Evolutionary conservation across 2,329 filamentous ascomycete genomes (phyloP), one percentile per base, ranked within the genome.

Genomic region (Amesomyces nigricolor): DNA sequence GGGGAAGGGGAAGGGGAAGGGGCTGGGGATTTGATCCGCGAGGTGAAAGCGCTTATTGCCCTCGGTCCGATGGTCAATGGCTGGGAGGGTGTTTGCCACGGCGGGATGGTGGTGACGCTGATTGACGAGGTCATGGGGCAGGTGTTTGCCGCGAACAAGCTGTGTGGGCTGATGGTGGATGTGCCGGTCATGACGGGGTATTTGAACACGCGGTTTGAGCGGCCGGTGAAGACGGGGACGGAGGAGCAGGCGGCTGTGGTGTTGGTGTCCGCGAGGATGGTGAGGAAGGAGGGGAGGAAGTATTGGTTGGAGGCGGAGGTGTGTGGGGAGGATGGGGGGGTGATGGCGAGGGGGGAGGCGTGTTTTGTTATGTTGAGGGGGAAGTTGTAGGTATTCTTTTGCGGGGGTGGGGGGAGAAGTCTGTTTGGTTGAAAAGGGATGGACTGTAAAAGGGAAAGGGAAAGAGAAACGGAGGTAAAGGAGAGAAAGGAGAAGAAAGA

Each of bases 121-220:
- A 65, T 86, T 19, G 82, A 86, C 63, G 82, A 86, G 64, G 68
- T 72, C 5, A 76, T 79, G 65, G 80, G 81, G 1, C 69, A 77
- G 5, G 59, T 82, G 16, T 68, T 80, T 9, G 70, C 70, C 2
- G 62, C 75, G 29, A 79, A 79, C 58, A 58, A 59, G 37, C 14
- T 19, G 26, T 35, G 62, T 37, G 53, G 58, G 11, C 51, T 51
- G 17, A 53, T 66, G 6, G 56, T 61, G 5, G 40, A 57, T 3
- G 46, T 63, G 4, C 64, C 66, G 14, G 67, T 71, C 14, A 72
- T 78, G 64, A 82, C 79, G 10, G 78, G 72, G 5, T 78, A 79
- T 64, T 65, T 86, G 50, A 82, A 82, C 51, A 76, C 79, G 2
- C 73, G 67, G 16, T 86, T 81, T 62, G 62, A 77, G 52, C 73